Percentiles rank a stretch among this genome's conserved stretches.
phyloP scores from a whole-genome alignment of 768 basidiomycete species.

The Suillus sp. region DNA sequence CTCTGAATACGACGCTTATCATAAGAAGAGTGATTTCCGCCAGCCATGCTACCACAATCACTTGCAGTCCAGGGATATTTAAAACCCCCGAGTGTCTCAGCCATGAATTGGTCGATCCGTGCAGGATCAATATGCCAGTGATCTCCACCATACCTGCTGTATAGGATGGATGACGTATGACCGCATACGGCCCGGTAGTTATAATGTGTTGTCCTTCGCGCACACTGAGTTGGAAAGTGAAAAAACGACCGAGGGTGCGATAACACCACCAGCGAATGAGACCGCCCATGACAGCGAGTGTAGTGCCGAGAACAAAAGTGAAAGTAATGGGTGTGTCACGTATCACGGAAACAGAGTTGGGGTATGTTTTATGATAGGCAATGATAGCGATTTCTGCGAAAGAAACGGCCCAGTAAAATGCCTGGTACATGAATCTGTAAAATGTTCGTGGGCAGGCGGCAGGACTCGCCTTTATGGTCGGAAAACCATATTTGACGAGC shows the following conservation, averaged over 20 bases:
- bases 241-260: conserved; percentile 41
- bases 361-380: not conserved
- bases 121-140: conserved; percentile 11
- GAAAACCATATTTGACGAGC: not conserved
- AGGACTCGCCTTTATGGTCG: not conserved
- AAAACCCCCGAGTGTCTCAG: conserved; percentile 1
- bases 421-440: not conserved
- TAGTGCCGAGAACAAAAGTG: conserved; percentile 25
- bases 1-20: not conserved
- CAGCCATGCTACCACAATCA: not conserved
- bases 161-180: conserved; percentile 48
- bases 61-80: not conserved
- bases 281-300: conserved; percentile 27
- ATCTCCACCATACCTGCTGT: conserved; percentile 29
- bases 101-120: conserved; percentile 14
- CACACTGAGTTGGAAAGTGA: conserved; percentile 47
- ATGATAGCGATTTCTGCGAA: conserved; percentile 7
- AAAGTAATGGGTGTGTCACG: conserved; percentile 4
- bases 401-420: conserved; percentile 6
- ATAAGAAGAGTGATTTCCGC: not conserved
- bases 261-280: conserved; percentile 30
- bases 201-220: conserved; percentile 43
- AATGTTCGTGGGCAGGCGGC: not conserved
- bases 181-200: conserved; percentile 46
- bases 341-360: not conserved